Base-by-base conservation (phyloP, 106 monocot species). In the Allium fistulosum region DNA sequence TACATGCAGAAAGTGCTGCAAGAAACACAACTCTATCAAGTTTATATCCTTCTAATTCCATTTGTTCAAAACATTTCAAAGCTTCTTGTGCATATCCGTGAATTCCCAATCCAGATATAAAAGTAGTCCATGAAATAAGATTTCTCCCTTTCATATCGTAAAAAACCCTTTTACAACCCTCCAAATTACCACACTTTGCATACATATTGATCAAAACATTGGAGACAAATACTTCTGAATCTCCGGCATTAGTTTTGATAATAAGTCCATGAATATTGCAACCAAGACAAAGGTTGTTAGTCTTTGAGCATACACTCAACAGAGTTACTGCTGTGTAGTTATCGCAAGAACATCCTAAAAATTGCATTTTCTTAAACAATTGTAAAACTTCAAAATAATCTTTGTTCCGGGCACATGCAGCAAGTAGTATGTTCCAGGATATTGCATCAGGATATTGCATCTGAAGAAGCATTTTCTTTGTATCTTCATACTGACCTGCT, bases 181-280 rank as follows among this genome's bases (percentile, higher is more conserved):
- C 83, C 4, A 94, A 74, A 67, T 71, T 83, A 60, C 94, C 87
- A 37, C 94, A 90, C 74, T 94, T 90, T 7, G 79, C 82, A 62
- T 94, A 94, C 87, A 94, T 90, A 74, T 87, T 82, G 8, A 94
- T 66, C 69, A 94, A 62, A 27, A 87, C 65, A 71, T 94, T 94
- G 59, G 66, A 60, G 53, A 83, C 82, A 66, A 90, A 90, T 45
- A 81, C 77, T 55, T 69, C 53, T 15, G 62, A 77, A 67, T 59
- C 62, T 12, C 75, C 71, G 3, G 79, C 69, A 16, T 70, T 65
- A 0, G 67, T 63, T 59, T 94, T 94, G 48, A 85, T 49, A 49
- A 90, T 74, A 57, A 90, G 87, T 15, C 84, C 82, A 27, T 94
- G 94, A 65, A 90, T 72, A 2, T 57, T 63, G 57, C 63, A 58